Percentiles rank a stretch among this genome's conserved stretches.
Evolutionary conservation across 257 asterid genomes (phyloP).

Genomic region (Lantana camara): DNA sequence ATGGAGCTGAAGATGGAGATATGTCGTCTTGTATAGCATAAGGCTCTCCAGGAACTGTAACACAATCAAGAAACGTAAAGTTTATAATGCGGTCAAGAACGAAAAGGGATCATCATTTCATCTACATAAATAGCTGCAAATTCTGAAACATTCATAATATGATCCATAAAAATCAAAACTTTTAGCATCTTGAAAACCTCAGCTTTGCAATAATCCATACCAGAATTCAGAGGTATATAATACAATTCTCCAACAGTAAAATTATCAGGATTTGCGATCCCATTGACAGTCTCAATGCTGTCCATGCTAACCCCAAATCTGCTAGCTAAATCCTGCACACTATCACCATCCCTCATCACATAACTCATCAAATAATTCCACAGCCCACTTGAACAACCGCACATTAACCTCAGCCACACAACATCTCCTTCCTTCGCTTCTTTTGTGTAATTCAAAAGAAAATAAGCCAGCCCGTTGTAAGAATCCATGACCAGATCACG

Average conservation of each 20-base stretch:
- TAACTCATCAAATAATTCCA: slow-evolving; percentile 98
- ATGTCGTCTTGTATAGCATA: slow-evolving; percentile 46
- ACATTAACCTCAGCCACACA: slow-evolving; percentile 72
- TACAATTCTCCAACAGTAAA: slow-evolving; percentile 78
- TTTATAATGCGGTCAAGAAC: too few species aligned
- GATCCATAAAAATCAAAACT: background rate
- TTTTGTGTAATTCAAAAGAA: slow-evolving; percentile 69
- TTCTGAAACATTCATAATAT: too few species aligned
- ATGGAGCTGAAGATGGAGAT: slow-evolving; percentile 64
- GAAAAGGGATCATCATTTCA: too few species aligned
- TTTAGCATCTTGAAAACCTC: background rate
- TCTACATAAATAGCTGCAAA: background rate
- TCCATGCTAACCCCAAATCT: slow-evolving; percentile 99
- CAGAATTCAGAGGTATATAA: slow-evolving; percentile 81
- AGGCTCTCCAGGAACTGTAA: slow-evolving; percentile 88
- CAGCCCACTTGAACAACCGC: slow-evolving; percentile 95
- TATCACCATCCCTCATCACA: slow-evolving; percentile 85
- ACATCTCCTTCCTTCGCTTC: slow-evolving; percentile 79
- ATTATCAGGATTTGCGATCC: slow-evolving; percentile 83
- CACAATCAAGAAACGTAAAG: too few species aligned
- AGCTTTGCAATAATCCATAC: slow-evolving; percentile 38
- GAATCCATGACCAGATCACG: slow-evolving; percentile 66
- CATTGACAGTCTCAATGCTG: slow-evolving; percentile 74
- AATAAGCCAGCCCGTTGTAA: slow-evolving; percentile 79
- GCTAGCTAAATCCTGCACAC: slow-evolving; percentile 85